phyloP scores from a whole-genome alignment of 306 rosid species.

The Sicyos baderoa region DNA sequence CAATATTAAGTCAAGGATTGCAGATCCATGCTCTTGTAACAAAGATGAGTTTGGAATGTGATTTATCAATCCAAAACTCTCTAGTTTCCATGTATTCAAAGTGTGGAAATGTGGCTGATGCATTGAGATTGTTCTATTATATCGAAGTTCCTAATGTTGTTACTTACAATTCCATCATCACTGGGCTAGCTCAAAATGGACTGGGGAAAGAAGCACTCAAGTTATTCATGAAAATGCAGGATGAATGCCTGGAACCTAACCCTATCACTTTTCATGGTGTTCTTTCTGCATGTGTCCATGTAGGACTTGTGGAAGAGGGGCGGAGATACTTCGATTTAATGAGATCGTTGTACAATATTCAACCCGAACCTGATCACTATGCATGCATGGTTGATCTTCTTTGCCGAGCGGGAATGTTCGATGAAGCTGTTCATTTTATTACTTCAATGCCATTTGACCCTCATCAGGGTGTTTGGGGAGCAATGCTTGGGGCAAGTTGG shows the following conservation, averaged over 20 bases:
- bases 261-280: slow-evolving; percentile 56
- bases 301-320: slow-evolving; percentile 64
- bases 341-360: slow-evolving; percentile 40
- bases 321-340: slow-evolving; percentile 42
- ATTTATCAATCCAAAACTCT: slow-evolving; percentile 65
- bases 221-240: slow-evolving; percentile 52
- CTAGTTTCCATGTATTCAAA: slow-evolving; percentile 67
- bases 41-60: slow-evolving; percentile 49
- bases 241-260: slow-evolving; percentile 42
- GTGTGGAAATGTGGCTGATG: slow-evolving; percentile 63
- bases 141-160: slow-evolving; percentile 44
- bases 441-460: slow-evolving; percentile 57
- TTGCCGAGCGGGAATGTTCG: slow-evolving; percentile 67
- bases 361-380: slow-evolving; percentile 63
- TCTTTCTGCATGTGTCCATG: slow-evolving; percentile 80
- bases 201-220: slow-evolving; percentile 50
- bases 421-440: slow-evolving; percentile 52
- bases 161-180: slow-evolving; percentile 59
- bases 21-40: slow-evolving; percentile 51
- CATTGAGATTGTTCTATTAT: slow-evolving; percentile 40
- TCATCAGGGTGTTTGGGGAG: slow-evolving; percentile 77
- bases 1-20: slow-evolving; percentile 51
- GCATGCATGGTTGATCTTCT: slow-evolving; percentile 83
- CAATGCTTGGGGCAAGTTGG: slow-evolving; percentile 67
- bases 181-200: slow-evolving; percentile 74